phyloP scores from a whole-genome alignment of 1,284 basidiomycete genomes.

The Tylopilus microsporus region DNA sequence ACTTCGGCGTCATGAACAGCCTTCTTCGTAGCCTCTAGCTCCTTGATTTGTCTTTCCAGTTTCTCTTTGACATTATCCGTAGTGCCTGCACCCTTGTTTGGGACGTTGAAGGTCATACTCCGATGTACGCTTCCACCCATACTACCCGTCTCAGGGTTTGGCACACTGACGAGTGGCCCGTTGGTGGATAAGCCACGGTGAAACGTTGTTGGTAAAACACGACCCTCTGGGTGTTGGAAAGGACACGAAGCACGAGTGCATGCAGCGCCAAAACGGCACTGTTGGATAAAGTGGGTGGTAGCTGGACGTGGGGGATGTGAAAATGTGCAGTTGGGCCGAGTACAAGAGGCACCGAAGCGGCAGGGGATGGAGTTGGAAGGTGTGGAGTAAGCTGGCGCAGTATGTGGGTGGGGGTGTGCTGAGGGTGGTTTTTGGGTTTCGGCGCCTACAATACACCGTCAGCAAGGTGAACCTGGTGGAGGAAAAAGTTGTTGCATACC shows the following conservation, averaged over 20 bases:
- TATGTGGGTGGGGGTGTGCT: slow-evolving; percentile 20
- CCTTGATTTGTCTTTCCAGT: slow-evolving; percentile 54
- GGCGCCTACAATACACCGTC: slow-evolving; percentile 28
- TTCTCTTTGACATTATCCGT: slow-evolving; percentile 44
- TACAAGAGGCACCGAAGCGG: slow-evolving; percentile 71
- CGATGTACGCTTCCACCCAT: slow-evolving; percentile 59
- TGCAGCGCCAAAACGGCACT: slow-evolving; percentile 70
- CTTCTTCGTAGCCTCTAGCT: slow-evolving; percentile 55
- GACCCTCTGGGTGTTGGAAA: slow-evolving; percentile 76
- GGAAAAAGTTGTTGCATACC: slow-evolving; percentile 37
- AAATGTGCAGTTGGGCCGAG: slow-evolving; percentile 68
- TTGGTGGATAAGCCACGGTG: slow-evolving; percentile 65
- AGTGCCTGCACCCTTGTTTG: slow-evolving; percentile 25
- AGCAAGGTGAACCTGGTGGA: not conserved
- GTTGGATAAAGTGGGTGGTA: slow-evolving; percentile 39
- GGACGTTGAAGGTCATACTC: slow-evolving; percentile 62
- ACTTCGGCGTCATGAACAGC: slow-evolving; percentile 52
- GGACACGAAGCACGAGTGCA: slow-evolving; percentile 59
- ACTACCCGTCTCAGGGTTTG: slow-evolving; percentile 58
- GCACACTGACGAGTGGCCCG: slow-evolving; percentile 55
- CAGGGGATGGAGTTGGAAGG: slow-evolving; percentile 48
- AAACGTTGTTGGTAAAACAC: slow-evolving; percentile 70
- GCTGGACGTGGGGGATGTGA: slow-evolving; percentile 55
- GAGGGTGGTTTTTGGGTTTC: slow-evolving; percentile 41
- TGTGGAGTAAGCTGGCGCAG: slow-evolving; percentile 27